Conservation (phyloP, 306 rosid genomes). For the Lathyrus sativus region DNA sequence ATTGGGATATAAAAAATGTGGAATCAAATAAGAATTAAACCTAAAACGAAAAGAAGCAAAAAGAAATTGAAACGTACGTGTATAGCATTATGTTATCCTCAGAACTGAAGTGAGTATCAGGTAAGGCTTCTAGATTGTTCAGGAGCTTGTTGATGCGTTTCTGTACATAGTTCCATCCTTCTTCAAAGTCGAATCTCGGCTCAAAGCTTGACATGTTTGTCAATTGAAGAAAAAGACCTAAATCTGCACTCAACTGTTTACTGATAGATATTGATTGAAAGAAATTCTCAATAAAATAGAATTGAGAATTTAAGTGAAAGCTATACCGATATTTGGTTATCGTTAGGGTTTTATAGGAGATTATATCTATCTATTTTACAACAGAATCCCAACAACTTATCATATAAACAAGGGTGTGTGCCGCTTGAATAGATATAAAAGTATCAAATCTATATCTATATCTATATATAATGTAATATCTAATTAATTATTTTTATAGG, state of each 20-base stretch:
- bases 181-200: not conserved
- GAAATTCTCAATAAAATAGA: no score
- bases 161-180: not conserved
- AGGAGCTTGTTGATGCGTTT: conserved; percentile 38
- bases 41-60: not conserved
- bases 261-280: no score
- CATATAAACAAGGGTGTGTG: no score
- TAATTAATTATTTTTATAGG: no score
- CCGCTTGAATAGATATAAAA: no score
- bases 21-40: not conserved
- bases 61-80: not conserved
- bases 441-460: no score
- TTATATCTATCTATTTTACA: no score
- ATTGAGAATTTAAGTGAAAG: no score
- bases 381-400: no score
- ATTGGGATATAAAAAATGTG: not conserved
- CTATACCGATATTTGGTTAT: no score
- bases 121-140: not conserved
- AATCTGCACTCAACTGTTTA: not conserved
- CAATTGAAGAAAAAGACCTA: not conserved
- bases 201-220: not conserved
- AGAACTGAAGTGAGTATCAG: not conserved
- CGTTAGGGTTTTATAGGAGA: no score
- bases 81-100: not conserved
- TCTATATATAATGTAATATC: no score